phyloP scores from a whole-genome alignment of 2,329 filamentous ascomycete genomes.

The Pseudocercospora cruenta region DNA sequence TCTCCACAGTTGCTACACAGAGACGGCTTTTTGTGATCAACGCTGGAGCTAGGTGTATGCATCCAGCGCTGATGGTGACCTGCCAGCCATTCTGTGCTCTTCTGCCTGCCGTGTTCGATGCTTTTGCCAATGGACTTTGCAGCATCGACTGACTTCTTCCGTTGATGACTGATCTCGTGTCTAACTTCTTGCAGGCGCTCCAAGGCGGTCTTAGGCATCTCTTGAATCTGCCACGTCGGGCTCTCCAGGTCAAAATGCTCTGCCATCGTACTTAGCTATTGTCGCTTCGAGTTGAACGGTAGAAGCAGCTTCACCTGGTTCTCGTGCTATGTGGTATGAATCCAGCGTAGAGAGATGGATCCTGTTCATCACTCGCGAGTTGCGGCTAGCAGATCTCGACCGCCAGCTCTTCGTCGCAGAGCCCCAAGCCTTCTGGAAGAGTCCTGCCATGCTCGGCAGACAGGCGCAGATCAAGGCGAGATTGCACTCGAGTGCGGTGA shows the following conservation, averaged over 20 bases:
- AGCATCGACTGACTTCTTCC: not conserved
- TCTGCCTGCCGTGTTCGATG: not conserved
- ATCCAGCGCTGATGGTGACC: not conserved
- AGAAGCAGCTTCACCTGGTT: not conserved
- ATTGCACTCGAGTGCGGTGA: slow-evolving; percentile 20
- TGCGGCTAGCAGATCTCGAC: not conserved
- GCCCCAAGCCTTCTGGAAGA: slow-evolving; percentile 13
- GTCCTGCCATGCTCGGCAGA: slow-evolving; percentile 20
- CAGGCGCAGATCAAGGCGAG: slow-evolving; percentile 25
- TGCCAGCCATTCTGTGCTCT: not conserved
- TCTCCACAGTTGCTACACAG: not conserved
- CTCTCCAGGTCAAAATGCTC: slow-evolving; percentile 1
- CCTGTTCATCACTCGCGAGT: not conserved
- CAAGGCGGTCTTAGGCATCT: not conserved
- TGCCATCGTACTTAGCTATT: not conserved
- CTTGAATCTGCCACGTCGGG: not conserved
- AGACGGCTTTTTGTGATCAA: not conserved
- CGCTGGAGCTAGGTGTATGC: not conserved
- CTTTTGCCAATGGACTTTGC: not conserved
- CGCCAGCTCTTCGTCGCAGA: not conserved
- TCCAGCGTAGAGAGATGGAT: slow-evolving; percentile 11
- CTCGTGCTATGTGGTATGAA: not conserved
- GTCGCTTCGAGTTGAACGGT: not conserved
- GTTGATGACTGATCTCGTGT: not conserved
- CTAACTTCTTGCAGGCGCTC: not conserved